These are phyloP conservation scores for Penicillium sp. DNA, from an alignment of 2,329 filamentous ascomycete genomes.

Conservation along the genomic window DNA sequence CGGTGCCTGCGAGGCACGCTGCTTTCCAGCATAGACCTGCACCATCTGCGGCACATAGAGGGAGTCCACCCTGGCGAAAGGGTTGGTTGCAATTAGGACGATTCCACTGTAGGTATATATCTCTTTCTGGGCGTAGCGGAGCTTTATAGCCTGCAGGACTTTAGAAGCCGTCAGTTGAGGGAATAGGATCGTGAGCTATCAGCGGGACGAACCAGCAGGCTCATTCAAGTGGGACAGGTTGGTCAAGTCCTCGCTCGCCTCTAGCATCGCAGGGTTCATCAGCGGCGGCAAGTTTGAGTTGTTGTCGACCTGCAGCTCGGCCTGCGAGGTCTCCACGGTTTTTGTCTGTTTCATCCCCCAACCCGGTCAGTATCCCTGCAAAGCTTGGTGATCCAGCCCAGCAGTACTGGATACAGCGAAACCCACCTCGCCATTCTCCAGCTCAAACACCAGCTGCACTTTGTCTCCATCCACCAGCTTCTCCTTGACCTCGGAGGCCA, in stretches of 20 bases:
- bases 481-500: slow-evolving; percentile 88
- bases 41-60: slow-evolving; percentile 99
- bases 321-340: slow-evolving; percentile 71
- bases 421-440: slow-evolving; percentile 87
- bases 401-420: background rate
- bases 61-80: slow-evolving; percentile 94
- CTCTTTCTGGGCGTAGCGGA: slow-evolving; percentile 96
- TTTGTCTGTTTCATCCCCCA: slow-evolving; percentile 59
- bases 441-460: slow-evolving; percentile 79
- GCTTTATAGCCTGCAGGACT: slow-evolving; percentile 96
- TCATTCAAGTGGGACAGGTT: slow-evolving; percentile 98
- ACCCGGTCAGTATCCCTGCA: slow-evolving; percentile 15
- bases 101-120: slow-evolving; percentile 99
- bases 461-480: slow-evolving; percentile 83
- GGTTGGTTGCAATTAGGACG: slow-evolving; percentile 96
- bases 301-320: slow-evolving; percentile 73
- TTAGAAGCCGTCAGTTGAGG: slow-evolving; percentile 25
- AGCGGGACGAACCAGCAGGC: slow-evolving; percentile 71
- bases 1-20: slow-evolving; percentile 91
- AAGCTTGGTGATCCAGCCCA: background rate
- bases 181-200: slow-evolving; percentile 4
- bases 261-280: slow-evolving; percentile 97
- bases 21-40: slow-evolving; percentile 97
- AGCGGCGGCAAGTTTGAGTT: slow-evolving; percentile 80
- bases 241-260: slow-evolving; percentile 96